These are phyloP conservation scores for Echites panduratus DNA, from an alignment of 257 asterid genomes.

Conservation along the genomic window DNA sequence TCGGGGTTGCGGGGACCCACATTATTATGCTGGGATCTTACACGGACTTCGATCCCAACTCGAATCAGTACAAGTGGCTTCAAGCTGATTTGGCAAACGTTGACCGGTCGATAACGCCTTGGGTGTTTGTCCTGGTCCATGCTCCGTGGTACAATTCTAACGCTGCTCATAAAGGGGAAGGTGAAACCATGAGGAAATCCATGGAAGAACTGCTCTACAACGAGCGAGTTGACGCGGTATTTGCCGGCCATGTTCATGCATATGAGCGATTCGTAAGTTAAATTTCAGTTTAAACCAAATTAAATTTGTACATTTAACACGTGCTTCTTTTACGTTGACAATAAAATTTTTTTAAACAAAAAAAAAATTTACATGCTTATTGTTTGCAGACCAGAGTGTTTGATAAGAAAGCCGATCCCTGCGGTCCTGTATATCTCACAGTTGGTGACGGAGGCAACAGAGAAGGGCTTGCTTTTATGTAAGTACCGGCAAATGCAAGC, in stretches of 20 bases:
- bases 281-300: too few species aligned
- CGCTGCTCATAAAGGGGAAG: conserved; percentile 69
- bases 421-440: conserved; percentile 72
- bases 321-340: too few species aligned
- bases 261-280: conserved; percentile 79
- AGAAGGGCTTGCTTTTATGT: conserved; percentile 81
- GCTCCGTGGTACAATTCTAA: conserved; percentile 90
- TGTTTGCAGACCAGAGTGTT: conserved; percentile 58
- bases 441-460: conserved; percentile 92
- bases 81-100: conserved; percentile 42
- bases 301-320: too few species aligned
- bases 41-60: conserved; percentile 45
- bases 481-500: conserved; percentile 18
- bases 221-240: conserved; percentile 56
- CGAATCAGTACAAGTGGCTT: conserved; percentile 71
- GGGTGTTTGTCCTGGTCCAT: conserved; percentile 59
- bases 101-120: conserved; percentile 52
- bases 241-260: conserved; percentile 83
- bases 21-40: conserved; percentile 76
- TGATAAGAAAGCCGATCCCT: conserved; percentile 51
- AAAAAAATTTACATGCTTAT: conserved; percentile 1
- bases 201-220: conserved; percentile 53
- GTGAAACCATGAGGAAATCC: conserved; percentile 66
- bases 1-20: conserved; percentile 57
- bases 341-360: too few species aligned